These are phyloP conservation scores for Botrytis squamosa DNA, from an alignment of 2,329 filamentous ascomycete genomes.

Conservation along the genomic window DNA sequence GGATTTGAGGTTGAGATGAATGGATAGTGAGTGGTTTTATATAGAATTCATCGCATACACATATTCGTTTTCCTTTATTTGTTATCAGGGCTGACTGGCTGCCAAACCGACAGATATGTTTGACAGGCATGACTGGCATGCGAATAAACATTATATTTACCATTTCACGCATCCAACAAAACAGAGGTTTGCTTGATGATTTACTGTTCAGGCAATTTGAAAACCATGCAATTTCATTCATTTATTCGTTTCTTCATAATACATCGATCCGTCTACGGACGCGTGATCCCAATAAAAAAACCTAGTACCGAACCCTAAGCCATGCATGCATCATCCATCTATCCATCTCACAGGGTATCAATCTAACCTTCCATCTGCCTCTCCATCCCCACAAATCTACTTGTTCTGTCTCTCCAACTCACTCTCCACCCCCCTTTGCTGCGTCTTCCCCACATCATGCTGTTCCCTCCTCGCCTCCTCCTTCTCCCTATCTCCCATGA, in stretches of 20 bases:
- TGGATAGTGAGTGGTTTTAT: not conserved
- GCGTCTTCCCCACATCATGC: constrained; percentile 81
- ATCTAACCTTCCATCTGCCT: not conserved
- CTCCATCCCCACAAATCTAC: not conserved
- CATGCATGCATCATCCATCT: not conserved
- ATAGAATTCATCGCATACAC: not conserved
- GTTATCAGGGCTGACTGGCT: not conserved
- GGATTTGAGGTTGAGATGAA: not conserved
- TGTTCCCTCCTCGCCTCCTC: constrained; percentile 62
- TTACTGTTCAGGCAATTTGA: fast-evolving
- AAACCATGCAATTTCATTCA: not conserved
- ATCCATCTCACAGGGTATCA: not conserved
- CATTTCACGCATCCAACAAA: not conserved
- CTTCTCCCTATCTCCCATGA: constrained; percentile 68
- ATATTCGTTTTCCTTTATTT: not conserved
- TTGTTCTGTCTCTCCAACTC: constrained; percentile 67
- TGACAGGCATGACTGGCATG: not conserved
- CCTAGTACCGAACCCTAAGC: not conserved
- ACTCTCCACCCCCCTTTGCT: constrained; percentile 77
- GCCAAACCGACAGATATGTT: not conserved
- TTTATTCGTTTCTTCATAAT: not conserved
- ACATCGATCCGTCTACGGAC: not conserved
- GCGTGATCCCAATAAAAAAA: not conserved
- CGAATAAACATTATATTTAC: fast-evolving
- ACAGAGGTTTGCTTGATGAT: not conserved